A percentile compares a stretch with the other conserved stretches of the same genome.
Evolutionary conservation across 805 yeast species (phyloP).

Genomic region (Metschnikowia orientalis): DNA sequence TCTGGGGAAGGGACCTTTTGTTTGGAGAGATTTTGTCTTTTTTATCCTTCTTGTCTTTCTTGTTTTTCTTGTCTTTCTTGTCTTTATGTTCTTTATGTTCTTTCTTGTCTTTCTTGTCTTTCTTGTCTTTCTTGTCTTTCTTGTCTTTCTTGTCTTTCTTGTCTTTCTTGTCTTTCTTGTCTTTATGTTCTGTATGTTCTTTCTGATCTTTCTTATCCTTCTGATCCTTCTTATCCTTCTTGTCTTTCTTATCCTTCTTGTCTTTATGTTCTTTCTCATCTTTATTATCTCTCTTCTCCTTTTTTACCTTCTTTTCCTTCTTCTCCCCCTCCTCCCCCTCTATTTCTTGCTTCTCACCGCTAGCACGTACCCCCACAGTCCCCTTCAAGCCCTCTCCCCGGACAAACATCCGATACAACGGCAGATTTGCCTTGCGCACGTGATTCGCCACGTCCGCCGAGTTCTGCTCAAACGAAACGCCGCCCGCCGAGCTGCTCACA

Average conservation of each 20-base stretch:
- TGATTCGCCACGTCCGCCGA: constrained; percentile 42
- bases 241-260: constrained; percentile 19
- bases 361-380: constrained; percentile 43
- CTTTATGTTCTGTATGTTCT: constrained; percentile 20
- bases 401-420: constrained; percentile 81
- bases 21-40: neutral
- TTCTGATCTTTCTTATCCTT: constrained; percentile 21
- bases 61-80: constrained; percentile 9
- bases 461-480: constrained; percentile 52
- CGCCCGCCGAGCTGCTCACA: constrained; percentile 37
- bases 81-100: constrained; percentile 15
- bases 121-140: neutral
- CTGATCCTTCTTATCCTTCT: constrained; percentile 20
- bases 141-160: constrained; percentile 1
- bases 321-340: constrained; percentile 24
- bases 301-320: constrained; percentile 30
- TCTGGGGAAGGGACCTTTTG: no score
- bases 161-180: constrained; percentile 4
- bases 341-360: constrained; percentile 20
- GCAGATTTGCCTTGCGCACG: constrained; percentile 53
- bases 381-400: constrained; percentile 83
- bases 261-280: constrained; percentile 23
- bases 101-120: constrained; percentile 8
- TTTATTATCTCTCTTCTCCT: constrained; percentile 26
- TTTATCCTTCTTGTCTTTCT: constrained; percentile 3